Evolutionary conservation across 208 protist genomes (phyloP), one percentile per base, ranked within the genome.

Genomic region (Trypanosoma lewisi): DNA sequence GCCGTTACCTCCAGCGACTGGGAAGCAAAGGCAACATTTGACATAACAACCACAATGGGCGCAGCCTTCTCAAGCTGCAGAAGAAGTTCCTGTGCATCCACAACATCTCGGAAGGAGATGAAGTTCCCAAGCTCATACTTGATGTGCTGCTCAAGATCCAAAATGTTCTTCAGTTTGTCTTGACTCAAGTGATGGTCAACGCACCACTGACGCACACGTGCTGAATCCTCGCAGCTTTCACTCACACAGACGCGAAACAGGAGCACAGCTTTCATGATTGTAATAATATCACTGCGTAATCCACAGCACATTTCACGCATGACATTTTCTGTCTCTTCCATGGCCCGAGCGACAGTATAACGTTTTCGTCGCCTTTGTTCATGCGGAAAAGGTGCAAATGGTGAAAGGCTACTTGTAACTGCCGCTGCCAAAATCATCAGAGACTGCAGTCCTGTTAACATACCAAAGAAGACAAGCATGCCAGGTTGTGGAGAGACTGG

Each of bases 281-380:
- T 55, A 5, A 77, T 42, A 48, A 77, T 67, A 42, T 77, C 70
- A 31, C 62, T 70, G 11, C 64, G 54, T n/a, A 70, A 23, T 7
- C 62, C 63, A 58, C 64, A 67, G 31, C 59, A 71, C 62, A 91
- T 63, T 30, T 82, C 73, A 30, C 85, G 85, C 66, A 86, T 80
- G 39, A 77, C 73, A 62, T 89, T 87, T 70, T 93, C 83, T 52
- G 83, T 88, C 56, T 80, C 83, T 70, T 89, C 86, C 86, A 91
- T 91, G 42, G 78, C 80, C 16, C 79, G 67, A 17, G 73, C 72
- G 30, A 82, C 61, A 53, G 69, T 81, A 11, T 70, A 33, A 33
- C 60, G 36, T 34, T 44, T 62, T 4, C 52, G 60, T 17, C 70
- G n/a, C 21, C 56, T 63, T 16, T 66, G 45, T 9, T 77, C 58